Conservation (phyloP, 331 rosid species). For the Ulmus americana region DNA sequence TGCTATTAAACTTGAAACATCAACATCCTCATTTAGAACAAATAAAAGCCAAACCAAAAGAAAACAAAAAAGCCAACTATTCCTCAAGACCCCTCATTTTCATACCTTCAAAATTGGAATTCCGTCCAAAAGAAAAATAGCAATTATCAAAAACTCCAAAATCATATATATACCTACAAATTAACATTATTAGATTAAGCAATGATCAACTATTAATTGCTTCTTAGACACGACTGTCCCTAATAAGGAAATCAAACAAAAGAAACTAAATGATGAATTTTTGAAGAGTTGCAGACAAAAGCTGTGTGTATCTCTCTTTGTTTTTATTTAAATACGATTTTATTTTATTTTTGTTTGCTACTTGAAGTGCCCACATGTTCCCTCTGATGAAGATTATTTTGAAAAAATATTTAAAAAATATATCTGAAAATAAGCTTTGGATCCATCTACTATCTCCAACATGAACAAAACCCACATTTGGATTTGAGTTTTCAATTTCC, state of each 20-base stretch:
- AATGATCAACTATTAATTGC: too few relatives aligned
- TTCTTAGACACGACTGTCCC: too few relatives aligned
- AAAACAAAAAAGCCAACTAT: background rate
- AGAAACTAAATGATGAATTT: conserved; percentile 18
- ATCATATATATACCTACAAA: too few relatives aligned
- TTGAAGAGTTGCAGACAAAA: conserved; percentile 34
- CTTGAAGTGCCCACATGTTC: conserved; percentile 52
- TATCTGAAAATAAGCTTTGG: conserved; percentile 29
- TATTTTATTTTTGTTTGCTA: conserved; percentile 16
- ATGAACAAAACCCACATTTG: conserved; percentile 22
- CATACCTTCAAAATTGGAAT: too few relatives aligned
- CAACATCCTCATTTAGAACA: conserved; percentile 20
- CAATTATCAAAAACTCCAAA: too few relatives aligned
- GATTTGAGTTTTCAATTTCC: conserved; percentile 29
- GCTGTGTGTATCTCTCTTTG: conserved; percentile 32
- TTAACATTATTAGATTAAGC: too few relatives aligned
- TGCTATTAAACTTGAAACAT: conserved; percentile 28
- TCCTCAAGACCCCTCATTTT: too few relatives aligned
- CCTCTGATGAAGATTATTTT: conserved; percentile 25
- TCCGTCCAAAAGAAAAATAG: too few relatives aligned
- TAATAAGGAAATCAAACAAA: too few relatives aligned
- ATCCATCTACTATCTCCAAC: conserved; percentile 33
- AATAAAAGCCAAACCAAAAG: conserved; percentile 16
- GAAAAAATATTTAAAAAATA: background rate
- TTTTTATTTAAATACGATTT: conserved; percentile 10